Evolutionary conservation across 129 eudicot species (phyloP).

Genomic region (Arctium lappa): DNA sequence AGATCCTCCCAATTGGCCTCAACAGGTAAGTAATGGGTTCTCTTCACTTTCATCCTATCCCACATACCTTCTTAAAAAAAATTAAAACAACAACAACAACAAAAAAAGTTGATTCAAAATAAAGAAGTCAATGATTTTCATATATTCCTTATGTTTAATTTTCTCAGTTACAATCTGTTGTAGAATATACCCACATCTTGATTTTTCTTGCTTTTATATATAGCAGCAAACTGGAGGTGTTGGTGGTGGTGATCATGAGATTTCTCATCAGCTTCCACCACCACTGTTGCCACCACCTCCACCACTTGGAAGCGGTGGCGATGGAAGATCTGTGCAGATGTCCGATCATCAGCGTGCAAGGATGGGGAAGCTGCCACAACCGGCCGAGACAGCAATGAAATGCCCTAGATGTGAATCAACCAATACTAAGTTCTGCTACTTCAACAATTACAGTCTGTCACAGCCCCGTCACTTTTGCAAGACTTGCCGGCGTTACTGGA

Average conservation of each 20-base stretch:
- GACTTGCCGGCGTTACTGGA: constrained; percentile 36
- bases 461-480: constrained; percentile 44
- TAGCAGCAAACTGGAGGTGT: constrained; percentile 36
- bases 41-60: neutral
- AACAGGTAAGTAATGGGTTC: constrained; percentile 30
- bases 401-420: constrained; percentile 45
- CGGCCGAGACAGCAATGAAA: constrained; percentile 32
- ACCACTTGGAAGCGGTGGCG: constrained; percentile 2
- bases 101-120: neutral
- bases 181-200: constrained; percentile 34
- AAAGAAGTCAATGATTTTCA: constrained; percentile 8
- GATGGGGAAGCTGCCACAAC: constrained; percentile 30
- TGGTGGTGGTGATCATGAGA: constrained; percentile 36
- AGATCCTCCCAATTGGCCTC: constrained; percentile 56
- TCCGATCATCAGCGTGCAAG: constrained; percentile 28
- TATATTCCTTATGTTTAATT: constrained; percentile 23
- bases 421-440: constrained; percentile 52
- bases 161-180: constrained; percentile 13
- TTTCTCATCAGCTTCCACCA: constrained; percentile 26
- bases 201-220: constrained; percentile 13
- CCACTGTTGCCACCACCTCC: constrained; percentile 27
- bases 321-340: constrained; percentile 24
- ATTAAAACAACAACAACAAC: neutral
- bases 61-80: constrained; percentile 4
- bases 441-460: constrained; percentile 39